Base-by-base conservation (phyloP, 495 filamentous ascomycete species). In the Talaromyces adpressus region DNA sequence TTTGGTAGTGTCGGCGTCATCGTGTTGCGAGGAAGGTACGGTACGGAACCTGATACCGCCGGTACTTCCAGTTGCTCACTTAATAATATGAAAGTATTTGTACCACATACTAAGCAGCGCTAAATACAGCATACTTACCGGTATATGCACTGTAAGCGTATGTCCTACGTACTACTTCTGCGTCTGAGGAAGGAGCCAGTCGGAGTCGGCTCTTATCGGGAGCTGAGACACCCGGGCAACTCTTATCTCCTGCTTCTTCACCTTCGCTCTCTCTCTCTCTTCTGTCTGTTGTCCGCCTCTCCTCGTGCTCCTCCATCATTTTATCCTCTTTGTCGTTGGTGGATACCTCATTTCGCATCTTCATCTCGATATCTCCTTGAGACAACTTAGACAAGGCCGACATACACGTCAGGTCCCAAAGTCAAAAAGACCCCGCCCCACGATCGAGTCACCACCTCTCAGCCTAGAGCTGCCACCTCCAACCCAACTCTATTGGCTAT, bases 271-370 rank as follows among this genome's bases (percentile, higher is more conserved):
- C 47, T 68, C 60, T 64, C 72, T 65, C 60, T 65, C 57, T 57
- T 66, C 67, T 66, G 67, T 66, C 71, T 71, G 71, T 70, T 69
- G 68, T 75, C 71, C 68, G 65, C 74, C 2, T 16, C 23, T 47
- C 34, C 14, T 18, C 20, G 1, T 60, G 12, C 9, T 61, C 20
- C 11, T 49, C 22, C 27, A 41, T 51, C 59, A 12, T 11, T 59
- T 34, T 60, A 22, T 22, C 16, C 5, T 60, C 57, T 39, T 22
- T 49, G 16, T 12, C 2, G 18, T 7, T 14, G 41, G 45, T 20
- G 45, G 39, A 49, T 49, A 49, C n/a, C 11, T 49, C 18, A 8
- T 49, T 12, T 49, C 6, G 2, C 18, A n/a, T 7, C n/a, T 49
- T 20, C 7, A 6, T 7, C 39, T 45, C 45, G 7, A 49, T 6